These are phyloP conservation scores for Gardenia jasminoides DNA, from an alignment of 257 asterid genomes.

Conservation along the genomic window DNA sequence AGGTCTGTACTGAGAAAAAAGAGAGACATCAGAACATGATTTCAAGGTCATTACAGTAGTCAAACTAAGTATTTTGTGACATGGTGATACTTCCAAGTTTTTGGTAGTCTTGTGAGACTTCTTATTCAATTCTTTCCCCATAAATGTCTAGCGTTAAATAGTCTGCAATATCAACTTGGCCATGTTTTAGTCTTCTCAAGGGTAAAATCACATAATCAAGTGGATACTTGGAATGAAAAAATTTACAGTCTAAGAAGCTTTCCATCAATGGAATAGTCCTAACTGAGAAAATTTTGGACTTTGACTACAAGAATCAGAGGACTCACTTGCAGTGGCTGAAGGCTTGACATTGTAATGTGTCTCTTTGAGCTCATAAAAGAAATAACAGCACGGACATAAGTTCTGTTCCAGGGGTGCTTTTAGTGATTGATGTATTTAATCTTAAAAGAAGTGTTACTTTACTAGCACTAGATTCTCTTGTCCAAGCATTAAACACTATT, in stretches of 20 bases:
- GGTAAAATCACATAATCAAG: not conserved
- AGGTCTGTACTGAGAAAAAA: slow-evolving; percentile 5
- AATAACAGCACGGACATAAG: not conserved
- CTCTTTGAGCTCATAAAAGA: not conserved
- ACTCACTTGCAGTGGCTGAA: not conserved
- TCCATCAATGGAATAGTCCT: no score
- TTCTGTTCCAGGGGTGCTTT: not conserved
- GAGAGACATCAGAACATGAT: not conserved
- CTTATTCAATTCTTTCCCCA: not conserved
- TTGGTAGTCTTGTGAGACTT: not conserved
- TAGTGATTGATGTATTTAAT: not conserved
- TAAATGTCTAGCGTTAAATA: no score
- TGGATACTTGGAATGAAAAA: not conserved
- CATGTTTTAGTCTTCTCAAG: not conserved
- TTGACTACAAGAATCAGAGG: no score
- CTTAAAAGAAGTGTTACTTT: not conserved
- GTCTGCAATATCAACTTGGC: not conserved
- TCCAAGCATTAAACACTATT: not conserved
- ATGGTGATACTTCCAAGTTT: no score
- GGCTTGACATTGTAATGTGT: not conserved
- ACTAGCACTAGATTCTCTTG: not conserved
- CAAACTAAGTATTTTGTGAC: not conserved
- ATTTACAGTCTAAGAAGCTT: no score
- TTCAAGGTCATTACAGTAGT: not conserved
- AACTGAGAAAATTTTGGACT: no score